A percentile compares a stretch with the other conserved stretches of the same genome.
These are phyloP conservation scores for Rhododendron henanense DNA, from an alignment of 148 eudicot species.

Conservation along the genomic window DNA sequence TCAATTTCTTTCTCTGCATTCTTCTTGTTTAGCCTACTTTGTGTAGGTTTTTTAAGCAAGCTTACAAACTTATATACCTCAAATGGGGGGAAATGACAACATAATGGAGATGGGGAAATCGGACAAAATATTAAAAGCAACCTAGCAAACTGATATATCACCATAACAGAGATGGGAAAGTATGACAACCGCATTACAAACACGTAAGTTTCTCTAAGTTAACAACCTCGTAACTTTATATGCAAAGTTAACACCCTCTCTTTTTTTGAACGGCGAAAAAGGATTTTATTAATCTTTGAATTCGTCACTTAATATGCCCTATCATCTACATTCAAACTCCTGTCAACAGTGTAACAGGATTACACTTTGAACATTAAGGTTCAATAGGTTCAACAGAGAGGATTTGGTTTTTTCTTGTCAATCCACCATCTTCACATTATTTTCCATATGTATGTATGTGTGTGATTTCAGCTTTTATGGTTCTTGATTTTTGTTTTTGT, in stretches of 20 bases:
- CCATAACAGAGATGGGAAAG: background rate
- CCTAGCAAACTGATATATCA: background rate
- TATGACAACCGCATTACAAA: background rate
- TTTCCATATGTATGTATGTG: background rate
- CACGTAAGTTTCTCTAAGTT: background rate
- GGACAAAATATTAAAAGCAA: background rate
- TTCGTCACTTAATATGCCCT: background rate
- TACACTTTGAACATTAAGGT: background rate
- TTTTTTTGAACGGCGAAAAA: no score
- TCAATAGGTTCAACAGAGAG: background rate
- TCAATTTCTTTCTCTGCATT: background rate
- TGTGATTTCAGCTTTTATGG: background rate
- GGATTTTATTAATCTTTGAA: no score
- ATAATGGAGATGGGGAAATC: background rate
- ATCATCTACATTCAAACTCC: background rate
- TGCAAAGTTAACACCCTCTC: no score
- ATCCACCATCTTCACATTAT: background rate
- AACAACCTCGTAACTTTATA: background rate
- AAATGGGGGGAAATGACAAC: background rate
- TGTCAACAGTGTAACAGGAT: background rate
- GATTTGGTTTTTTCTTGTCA: background rate
- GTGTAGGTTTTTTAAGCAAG: background rate
- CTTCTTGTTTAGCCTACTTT: background rate
- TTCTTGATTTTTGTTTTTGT: background rate
- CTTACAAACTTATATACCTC: background rate